Evolutionary conservation across 2,329 filamentous ascomycete species (phyloP).

Genomic region (Sporothrix variecibatus): DNA sequence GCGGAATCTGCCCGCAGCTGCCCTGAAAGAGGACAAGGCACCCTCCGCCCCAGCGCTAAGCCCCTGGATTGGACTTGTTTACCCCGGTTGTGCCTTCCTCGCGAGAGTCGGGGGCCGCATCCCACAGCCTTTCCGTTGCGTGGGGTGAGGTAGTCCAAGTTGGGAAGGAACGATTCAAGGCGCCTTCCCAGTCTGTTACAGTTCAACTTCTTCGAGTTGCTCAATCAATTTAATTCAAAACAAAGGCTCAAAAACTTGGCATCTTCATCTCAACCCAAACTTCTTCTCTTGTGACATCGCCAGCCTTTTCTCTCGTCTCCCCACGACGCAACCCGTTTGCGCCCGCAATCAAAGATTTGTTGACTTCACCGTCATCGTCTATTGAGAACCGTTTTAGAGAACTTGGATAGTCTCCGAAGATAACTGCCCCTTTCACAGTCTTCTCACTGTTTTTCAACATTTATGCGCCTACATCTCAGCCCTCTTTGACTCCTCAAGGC

Average conservation of each 20-base stretch:
- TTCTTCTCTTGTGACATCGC: background rate
- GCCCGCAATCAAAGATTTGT: background rate
- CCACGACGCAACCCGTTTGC: background rate
- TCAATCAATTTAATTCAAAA: background rate
- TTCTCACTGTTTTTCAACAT: background rate
- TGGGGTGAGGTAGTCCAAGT: background rate
- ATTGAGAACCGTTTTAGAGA: background rate
- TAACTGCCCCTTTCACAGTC: background rate
- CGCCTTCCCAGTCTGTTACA: background rate
- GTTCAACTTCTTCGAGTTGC: background rate
- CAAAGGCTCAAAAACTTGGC: background rate
- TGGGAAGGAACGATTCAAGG: constrained; percentile 15
- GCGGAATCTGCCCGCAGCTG: constrained; percentile 7
- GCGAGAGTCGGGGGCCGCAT: background rate
- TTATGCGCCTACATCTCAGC: background rate
- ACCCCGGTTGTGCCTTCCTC: constrained; percentile 2
- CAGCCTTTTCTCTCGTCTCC: background rate
- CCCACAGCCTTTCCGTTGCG: background rate
- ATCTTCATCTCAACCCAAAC: background rate
- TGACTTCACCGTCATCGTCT: background rate
- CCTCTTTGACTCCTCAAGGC: background rate
- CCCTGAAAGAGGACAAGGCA: background rate
- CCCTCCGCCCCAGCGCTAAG: background rate
- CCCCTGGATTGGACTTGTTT: background rate
- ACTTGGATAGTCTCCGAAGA: background rate